Evolutionary conservation across 192 early-diverging fungal species (phyloP).

Genomic region (Backusella tarrabulga): DNA sequence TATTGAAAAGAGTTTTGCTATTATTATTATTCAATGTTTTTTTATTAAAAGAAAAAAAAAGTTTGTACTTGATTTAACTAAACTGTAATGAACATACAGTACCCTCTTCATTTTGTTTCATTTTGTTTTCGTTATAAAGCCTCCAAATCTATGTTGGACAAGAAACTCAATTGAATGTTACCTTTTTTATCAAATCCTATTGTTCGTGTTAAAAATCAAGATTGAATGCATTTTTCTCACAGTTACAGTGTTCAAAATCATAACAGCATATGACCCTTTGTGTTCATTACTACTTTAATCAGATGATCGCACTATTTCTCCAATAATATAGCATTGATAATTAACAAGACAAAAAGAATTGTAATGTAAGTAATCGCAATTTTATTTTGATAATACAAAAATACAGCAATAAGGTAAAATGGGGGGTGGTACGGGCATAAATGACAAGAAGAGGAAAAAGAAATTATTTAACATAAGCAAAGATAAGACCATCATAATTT

Average conservation of each 20-base stretch:
- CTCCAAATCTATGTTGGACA: neutral
- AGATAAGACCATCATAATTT: neutral
- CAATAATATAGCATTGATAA: neutral
- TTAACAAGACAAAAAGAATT: neutral
- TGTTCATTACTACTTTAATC: neutral
- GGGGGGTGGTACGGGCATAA: neutral
- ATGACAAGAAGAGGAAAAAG: neutral
- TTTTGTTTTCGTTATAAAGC: neutral
- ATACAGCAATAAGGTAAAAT: no score
- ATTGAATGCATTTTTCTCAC: neutral
- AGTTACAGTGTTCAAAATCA: neutral
- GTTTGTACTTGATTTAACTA: neutral
- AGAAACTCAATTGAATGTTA: no score
- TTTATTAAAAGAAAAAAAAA: neutral
- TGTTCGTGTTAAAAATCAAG: no score
- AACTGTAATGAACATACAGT: neutral
- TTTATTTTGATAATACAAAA: neutral
- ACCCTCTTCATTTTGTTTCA: neutral
- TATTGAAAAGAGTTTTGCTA: neutral
- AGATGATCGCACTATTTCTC: neutral
- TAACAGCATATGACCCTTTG: neutral
- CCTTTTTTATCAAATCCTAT: no score
- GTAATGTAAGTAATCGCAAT: neutral
- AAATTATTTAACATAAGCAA: constrained; percentile 4
- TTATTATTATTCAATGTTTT: neutral